These are phyloP conservation scores for Fibroporia radiculosa DNA, from an alignment of 768 basidiomycete genomes.

Conservation along the genomic window DNA sequence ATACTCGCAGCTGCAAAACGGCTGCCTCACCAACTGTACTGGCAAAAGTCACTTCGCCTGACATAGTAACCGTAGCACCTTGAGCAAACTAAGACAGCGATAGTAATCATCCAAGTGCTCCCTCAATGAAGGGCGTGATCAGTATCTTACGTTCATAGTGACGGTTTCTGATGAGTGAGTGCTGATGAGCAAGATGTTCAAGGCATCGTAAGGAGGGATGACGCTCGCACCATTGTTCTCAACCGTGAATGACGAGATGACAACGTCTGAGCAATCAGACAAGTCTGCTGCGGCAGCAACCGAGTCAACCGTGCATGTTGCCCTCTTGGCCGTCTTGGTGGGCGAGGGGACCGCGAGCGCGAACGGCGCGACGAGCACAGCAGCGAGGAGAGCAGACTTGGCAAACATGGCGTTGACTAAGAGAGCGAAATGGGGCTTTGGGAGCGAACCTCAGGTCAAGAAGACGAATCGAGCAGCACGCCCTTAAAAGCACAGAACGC, in stretches of 20 bases:
- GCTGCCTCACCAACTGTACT: background rate
- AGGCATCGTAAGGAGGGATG: background rate
- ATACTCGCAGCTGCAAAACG: background rate
- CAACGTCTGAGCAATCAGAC: background rate
- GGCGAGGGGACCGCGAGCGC: background rate
- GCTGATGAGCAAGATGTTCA: background rate
- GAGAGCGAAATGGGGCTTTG: background rate
- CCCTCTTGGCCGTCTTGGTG: background rate
- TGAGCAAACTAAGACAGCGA: background rate
- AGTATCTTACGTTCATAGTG: background rate
- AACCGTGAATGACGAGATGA: constrained; percentile 2
- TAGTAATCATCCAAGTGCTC: background rate
- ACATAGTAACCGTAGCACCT: constrained; percentile 1
- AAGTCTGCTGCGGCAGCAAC: background rate
- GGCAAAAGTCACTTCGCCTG: constrained; percentile 3
- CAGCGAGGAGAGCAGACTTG: background rate
- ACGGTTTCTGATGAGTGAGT: background rate
- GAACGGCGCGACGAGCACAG: background rate
- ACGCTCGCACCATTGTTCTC: background rate
- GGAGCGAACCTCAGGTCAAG: no score
- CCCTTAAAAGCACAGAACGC: no score
- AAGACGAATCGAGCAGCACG: no score
- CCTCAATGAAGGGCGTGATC: background rate
- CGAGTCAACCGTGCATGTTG: constrained; percentile 3
- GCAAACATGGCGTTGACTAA: background rate